phyloP scores from a whole-genome alignment of 2,329 filamentous ascomycete species.

The Cladosporium oxysporum region DNA sequence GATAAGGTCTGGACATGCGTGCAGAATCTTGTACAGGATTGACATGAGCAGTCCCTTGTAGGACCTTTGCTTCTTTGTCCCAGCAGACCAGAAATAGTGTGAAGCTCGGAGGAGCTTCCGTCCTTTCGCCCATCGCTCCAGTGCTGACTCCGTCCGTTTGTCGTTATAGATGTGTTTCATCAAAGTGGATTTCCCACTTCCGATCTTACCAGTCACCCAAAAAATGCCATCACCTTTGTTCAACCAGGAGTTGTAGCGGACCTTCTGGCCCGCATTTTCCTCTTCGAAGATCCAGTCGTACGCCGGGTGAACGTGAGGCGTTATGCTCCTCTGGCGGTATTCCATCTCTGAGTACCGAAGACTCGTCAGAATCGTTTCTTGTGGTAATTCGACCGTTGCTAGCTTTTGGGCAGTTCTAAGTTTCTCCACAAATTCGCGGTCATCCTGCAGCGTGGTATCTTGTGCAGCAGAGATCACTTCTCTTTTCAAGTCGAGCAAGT shows the following conservation, averaged over 20 bases:
- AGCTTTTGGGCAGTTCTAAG: too few relatives aligned
- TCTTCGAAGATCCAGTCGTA: slow-evolving; percentile 3
- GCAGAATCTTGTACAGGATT: neutral
- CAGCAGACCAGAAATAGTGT: neutral
- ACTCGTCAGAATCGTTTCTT: too few relatives aligned
- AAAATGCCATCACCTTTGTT: neutral
- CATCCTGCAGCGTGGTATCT: too few relatives aligned
- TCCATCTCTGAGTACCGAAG: too few relatives aligned
- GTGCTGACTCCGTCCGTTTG: neutral
- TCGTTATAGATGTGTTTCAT: slow-evolving; percentile 7
- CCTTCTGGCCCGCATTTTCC: too few relatives aligned
- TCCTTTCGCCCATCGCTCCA: neutral
- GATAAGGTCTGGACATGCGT: neutral
- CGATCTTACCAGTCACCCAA: slow-evolving; percentile 13
- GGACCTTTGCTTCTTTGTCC: neutral
- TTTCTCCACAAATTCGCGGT: too few relatives aligned
- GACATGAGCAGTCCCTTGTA: neutral
- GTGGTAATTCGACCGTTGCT: too few relatives aligned
- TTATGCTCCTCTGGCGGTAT: too few relatives aligned
- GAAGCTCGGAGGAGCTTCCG: neutral
- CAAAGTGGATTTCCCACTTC: slow-evolving; percentile 12
- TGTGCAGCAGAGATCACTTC: too few relatives aligned
- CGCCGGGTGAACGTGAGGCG: too few relatives aligned
- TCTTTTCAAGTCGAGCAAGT: too few relatives aligned
- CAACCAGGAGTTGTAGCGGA: too few relatives aligned